phyloP scores from a whole-genome alignment of 2,329 filamentous ascomycete species.

The Colletotrichum orbiculare region DNA sequence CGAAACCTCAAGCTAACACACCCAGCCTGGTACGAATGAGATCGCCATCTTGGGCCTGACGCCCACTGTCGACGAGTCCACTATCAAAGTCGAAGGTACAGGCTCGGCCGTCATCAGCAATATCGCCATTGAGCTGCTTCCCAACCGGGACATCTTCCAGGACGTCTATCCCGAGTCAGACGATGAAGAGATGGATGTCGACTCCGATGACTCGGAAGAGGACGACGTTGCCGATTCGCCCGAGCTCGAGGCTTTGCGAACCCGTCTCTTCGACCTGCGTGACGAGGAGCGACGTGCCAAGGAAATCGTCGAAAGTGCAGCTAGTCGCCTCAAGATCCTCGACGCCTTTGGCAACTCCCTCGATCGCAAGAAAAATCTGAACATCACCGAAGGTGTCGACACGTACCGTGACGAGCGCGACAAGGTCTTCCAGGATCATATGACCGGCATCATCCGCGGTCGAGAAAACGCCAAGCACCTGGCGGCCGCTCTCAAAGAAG shows the following conservation, averaged over 20 bases:
- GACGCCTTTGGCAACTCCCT: conserved; percentile 52
- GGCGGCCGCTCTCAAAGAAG: conserved; percentile 45
- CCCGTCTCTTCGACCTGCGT: conserved; percentile 45
- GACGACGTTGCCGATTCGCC: conserved; percentile 36
- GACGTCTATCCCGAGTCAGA: conserved; percentile 64
- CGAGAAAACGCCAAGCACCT: conserved; percentile 47
- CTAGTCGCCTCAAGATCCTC: conserved; percentile 54
- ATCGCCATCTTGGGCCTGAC: conserved; percentile 67
- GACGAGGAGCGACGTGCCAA: conserved; percentile 44
- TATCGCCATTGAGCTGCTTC: conserved; percentile 68
- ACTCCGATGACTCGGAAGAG: conserved; percentile 41
- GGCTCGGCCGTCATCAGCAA: conserved; percentile 69
- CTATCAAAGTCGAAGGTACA: conserved; percentile 69
- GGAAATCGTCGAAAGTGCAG: conserved; percentile 48
- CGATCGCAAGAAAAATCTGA: conserved; percentile 45
- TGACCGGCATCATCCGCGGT: conserved; percentile 44
- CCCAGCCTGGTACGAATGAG: conserved; percentile 67
- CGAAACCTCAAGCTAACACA: conserved; percentile 66
- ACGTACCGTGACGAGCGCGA: conserved; percentile 56
- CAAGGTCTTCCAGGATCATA: conserved; percentile 54
- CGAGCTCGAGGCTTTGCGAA: conserved; percentile 43
- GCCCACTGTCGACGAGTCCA: conserved; percentile 66
- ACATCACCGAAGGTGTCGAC: conserved; percentile 51
- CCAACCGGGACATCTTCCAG: conserved; percentile 64
- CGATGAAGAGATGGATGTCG: conserved; percentile 45